Percentiles rank a stretch among this genome's conserved stretches.
Evolutionary conservation across 2,329 filamentous ascomycete species (phyloP).

Genomic region (Pseudopyricularia javanii): DNA sequence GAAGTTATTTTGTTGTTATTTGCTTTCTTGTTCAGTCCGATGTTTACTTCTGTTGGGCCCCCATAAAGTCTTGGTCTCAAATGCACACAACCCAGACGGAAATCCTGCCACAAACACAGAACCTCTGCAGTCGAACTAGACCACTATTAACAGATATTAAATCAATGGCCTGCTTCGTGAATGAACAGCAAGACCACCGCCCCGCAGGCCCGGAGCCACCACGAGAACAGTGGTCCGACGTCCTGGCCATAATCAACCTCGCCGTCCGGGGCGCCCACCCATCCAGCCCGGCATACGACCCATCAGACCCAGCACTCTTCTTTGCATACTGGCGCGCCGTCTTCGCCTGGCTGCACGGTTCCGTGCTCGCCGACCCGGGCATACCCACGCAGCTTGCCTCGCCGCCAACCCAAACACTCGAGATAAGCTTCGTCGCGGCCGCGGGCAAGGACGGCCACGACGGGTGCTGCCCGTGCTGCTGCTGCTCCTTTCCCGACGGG

Average conservation of each 20-base stretch:
- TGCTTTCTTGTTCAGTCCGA: too few species aligned
- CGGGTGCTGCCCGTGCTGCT: background rate
- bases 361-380: background rate
- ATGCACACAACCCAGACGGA: too few species aligned
- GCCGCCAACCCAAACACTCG: background rate
- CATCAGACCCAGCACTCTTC: background rate
- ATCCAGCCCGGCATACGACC: background rate
- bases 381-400: background rate
- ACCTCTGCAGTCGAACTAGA: background rate
- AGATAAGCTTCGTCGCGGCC: background rate
- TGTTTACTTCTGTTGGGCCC: too few species aligned
- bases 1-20: too few species aligned
- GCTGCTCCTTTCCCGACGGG: background rate
- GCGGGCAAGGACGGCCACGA: background rate
- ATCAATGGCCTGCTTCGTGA: too few species aligned
- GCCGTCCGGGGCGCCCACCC: background rate
- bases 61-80: too few species aligned
- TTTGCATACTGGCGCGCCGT: background rate
- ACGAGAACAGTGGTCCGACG: background rate
- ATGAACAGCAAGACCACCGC: background rate
- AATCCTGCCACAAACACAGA: background rate
- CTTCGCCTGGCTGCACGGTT: background rate
- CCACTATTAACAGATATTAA: too few species aligned
- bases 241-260: background rate
- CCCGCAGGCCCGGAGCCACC: background rate